Evolutionary conservation across 257 asterid species (phyloP), one percentile per base, ranked within the genome.

Genomic region (Lavandula angustifolia): DNA sequence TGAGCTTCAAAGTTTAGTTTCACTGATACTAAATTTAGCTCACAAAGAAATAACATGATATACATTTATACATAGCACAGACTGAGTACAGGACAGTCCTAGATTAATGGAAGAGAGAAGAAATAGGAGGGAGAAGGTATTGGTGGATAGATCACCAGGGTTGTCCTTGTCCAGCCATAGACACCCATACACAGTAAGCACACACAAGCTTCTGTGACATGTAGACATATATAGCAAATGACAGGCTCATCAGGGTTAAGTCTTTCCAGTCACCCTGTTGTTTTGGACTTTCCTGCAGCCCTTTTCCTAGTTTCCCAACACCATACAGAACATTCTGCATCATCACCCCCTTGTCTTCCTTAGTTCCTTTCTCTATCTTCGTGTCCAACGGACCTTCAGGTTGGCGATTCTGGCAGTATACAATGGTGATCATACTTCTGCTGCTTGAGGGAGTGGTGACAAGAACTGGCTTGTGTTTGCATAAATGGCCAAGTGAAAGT

Each of bases 241-340:
- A 89, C 9, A 92, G 79, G 41, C 98, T 76, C 91, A 89, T 89
- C 27, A 87, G 76, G 1, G 89, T 72, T 68, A 92, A 31, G 43
- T 92, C 98, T 44, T 89, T 92, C 98, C 96, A 87, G 38, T 92
- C 98, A 41, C 98, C 98, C 72, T 92, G 89, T 64, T 68, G 73
- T 70, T 87, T 78, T 9, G 98, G 97, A 48, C 96, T 85, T 84
- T 89, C 91, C 60, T 69, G 79, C 48, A 89, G 9, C 12, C 74
- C 84, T 42, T 76, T 78, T 8, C 92, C 95, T 14, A 83, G 12
- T 70, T 83, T 81, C 75, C 62, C 81, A 47, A 78, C 58, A 72
- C 79, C 74, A 17, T 44, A 41, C 66, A 75, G 47, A 59, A 73
- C 9, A 62, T 69, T 68, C 55, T 70, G 70, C 70, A 77, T 11